Evolutionary conservation across 371 early-diverging fungal species (phyloP).

Genomic region (Apophysomyces trapeziformis): DNA sequence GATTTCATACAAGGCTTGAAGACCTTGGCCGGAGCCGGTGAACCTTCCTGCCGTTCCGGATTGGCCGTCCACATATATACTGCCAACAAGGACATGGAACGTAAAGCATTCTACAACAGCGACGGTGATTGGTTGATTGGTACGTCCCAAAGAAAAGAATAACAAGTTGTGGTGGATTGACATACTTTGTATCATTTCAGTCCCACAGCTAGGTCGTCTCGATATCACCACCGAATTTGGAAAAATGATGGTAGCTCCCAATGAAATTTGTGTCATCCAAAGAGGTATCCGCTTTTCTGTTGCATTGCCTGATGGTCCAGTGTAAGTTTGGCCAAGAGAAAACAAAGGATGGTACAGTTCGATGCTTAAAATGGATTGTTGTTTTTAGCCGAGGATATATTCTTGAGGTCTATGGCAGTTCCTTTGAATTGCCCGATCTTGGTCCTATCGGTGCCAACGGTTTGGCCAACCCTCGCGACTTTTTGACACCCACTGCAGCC

Average conservation of each 20-base stretch:
- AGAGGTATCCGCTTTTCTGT: constrained; percentile 90
- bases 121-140: constrained; percentile 95
- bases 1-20: constrained; percentile 88
- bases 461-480: constrained; percentile 94
- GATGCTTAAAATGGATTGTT: constrained; percentile 1
- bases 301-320: constrained; percentile 78
- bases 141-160: constrained; percentile 28
- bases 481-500: constrained; percentile 84
- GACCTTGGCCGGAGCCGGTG: constrained; percentile 91
- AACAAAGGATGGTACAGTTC: too few relatives aligned
- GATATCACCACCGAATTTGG: constrained; percentile 95
- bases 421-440: constrained; percentile 94
- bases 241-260: constrained; percentile 79
- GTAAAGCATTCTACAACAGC: constrained; percentile 82
- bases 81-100: constrained; percentile 78
- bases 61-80: constrained; percentile 87
- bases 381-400: constrained; percentile 81
- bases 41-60: constrained; percentile 78
- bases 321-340: constrained; percentile 36
- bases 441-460: constrained; percentile 98
- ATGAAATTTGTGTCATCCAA: constrained; percentile 94
- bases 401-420: constrained; percentile 84
- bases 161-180: not conserved
- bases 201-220: constrained; percentile 92
- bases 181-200: constrained; percentile 34